Evolutionary conservation across 495 filamentous ascomycete species (phyloP), one percentile per base, ranked within the genome.

Genomic region (Gamarada debralockiae): DNA sequence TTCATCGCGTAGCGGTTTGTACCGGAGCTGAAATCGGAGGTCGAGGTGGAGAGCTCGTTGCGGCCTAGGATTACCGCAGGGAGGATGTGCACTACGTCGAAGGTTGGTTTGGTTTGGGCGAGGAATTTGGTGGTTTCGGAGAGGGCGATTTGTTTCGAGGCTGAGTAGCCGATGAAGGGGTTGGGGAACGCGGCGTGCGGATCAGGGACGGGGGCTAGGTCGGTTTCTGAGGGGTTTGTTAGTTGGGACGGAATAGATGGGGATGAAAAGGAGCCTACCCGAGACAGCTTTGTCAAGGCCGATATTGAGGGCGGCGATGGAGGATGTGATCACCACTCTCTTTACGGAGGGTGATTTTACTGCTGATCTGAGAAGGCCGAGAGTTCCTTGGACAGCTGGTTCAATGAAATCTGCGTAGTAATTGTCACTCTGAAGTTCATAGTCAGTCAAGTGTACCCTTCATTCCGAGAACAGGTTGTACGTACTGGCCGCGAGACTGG

Each of bases 21-120:
- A 31, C 71, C 65, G 17, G 61, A 61, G 55, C 68, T 57, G 25
- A 66, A 58, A 50, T 70, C 53, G 18, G 57, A 43, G n/a, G 55
- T 23, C 5, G 56, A 59, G 2, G 65, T 67, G 2, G 61, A 60
- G 2, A 69, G 61, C 40, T 75, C 71, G 46, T 78, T 65, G 27
- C 54, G 56, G 8, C 76, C 74, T 8, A 73, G 37, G 8, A 73
- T 63, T 56, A 75, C 69, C 6, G 64, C 61, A 0, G 76, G 75
- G 39, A 70, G 61, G 51, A 79, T 63, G 61, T 72, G 56, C 21
- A 76, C 65, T 21, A 73, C 57, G 48, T 75, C 70, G 45, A 76
- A 78, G 5, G 47, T 21, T 1, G 72, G 73, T 41, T 70, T 68
- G 23, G 70, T 48, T 2, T 58, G 50, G 40, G 52, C 48, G 8